Conservation (phyloP, 140 eudicot genomes). For the Bidens hawaiensis region DNA sequence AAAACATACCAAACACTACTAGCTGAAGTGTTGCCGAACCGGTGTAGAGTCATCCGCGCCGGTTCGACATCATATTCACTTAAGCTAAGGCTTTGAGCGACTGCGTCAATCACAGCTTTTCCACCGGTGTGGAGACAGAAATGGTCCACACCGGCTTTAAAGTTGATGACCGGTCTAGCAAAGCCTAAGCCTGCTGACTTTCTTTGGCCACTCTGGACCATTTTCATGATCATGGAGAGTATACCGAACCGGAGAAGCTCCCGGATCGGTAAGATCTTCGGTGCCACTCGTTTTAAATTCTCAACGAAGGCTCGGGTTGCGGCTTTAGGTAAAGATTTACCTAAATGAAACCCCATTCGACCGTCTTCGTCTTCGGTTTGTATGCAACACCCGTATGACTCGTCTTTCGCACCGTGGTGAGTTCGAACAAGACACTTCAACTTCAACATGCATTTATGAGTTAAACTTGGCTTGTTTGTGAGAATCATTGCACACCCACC, state of each 20-base stretch:
- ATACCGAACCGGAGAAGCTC: conserved; percentile 38
- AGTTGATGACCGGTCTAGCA: conserved; percentile 25
- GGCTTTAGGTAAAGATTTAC: conserved; percentile 36
- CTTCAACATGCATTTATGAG: conserved; percentile 32
- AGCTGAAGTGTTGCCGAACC: conserved; percentile 49
- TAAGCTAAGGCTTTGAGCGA: conserved; percentile 30
- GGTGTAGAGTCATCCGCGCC: conserved; percentile 44
- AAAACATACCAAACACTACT: conserved; percentile 47
- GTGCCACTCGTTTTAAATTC: conserved; percentile 29
- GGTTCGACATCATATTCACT: conserved; percentile 39
- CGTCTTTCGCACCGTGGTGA: conserved; percentile 41
- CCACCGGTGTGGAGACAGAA: conserved; percentile 51
- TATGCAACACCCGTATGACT: conserved; percentile 35
- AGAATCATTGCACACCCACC: conserved; percentile 46
- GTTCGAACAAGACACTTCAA: conserved; percentile 37
- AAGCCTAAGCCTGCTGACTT: conserved; percentile 6
- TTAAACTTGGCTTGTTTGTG: conserved; percentile 32
- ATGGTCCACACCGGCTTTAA: conserved; percentile 43
- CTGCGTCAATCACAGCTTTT: conserved; percentile 46
- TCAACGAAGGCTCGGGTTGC: conserved; percentile 39
- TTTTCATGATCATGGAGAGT: conserved; percentile 5
- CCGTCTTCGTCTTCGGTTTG: conserved; percentile 33
- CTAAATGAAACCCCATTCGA: conserved; percentile 37
- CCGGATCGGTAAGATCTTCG: conserved; percentile 36
- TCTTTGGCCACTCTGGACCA: neutral